Percentiles rank a stretch among this genome's conserved stretches.
Evolutionary conservation across 805 yeast species (phyloP).

Genomic region (Isabelozyma gotoi): DNA sequence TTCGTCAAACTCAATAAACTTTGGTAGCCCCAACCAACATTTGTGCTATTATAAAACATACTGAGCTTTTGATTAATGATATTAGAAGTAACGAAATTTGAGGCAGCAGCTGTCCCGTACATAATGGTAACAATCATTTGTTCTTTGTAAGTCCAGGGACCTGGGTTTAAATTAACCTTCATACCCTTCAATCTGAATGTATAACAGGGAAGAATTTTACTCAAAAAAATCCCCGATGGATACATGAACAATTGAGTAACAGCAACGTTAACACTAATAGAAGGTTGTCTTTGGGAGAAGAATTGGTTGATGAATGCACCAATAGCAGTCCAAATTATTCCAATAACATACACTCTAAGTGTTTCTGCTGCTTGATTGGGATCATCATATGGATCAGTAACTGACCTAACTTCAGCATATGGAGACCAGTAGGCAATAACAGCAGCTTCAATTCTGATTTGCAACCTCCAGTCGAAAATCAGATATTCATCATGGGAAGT

Average conservation of each 20-base stretch:
- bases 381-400: constrained; percentile 32
- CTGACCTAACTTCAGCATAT: constrained; percentile 29
- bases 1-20: constrained; percentile 19
- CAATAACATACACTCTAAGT: constrained; percentile 50
- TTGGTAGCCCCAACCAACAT: constrained; percentile 29
- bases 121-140: constrained; percentile 60
- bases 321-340: constrained; percentile 48
- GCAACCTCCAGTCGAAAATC: constrained; percentile 32
- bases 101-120: constrained; percentile 31
- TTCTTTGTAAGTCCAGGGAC: too few relatives aligned
- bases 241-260: constrained; percentile 46
- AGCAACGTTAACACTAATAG: constrained; percentile 39
- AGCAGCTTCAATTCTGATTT: constrained; percentile 41
- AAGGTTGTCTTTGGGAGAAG: constrained; percentile 53
- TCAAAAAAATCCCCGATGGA: constrained; percentile 40
- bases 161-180: constrained; percentile 32
- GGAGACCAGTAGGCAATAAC: constrained; percentile 35
- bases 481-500: constrained; percentile 15
- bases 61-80: constrained; percentile 22
- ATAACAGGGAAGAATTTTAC: constrained; percentile 36
- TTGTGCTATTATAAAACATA: constrained; percentile 18
- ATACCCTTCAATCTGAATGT: constrained; percentile 17
- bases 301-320: constrained; percentile 57
- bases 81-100: constrained; percentile 20
- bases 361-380: constrained; percentile 36